Conservation (phyloP, 1,284 basidiomycete species). For the Fistulinella cinereoalba region DNA sequence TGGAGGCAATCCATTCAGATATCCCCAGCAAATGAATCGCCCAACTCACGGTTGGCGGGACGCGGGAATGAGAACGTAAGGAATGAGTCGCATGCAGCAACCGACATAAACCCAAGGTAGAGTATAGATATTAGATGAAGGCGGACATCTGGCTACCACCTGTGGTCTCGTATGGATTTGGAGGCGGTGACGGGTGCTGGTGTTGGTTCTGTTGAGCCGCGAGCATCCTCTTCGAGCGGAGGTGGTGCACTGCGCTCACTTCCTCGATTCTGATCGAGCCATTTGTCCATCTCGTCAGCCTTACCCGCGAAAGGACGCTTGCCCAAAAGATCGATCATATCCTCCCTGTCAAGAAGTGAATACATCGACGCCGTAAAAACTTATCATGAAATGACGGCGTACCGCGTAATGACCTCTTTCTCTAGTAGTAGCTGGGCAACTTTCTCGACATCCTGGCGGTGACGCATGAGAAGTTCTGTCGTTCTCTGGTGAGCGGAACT, state of each 20-base stretch:
- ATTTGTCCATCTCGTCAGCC: conserved; percentile 91
- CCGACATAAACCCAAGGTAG: too few relatives aligned
- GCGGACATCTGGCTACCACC: too few relatives aligned
- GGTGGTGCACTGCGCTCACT: conserved; percentile 55
- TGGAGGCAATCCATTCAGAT: too few relatives aligned
- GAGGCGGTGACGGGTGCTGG: conserved; percentile 54
- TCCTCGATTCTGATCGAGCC: conserved; percentile 74
- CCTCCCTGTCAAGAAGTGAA: conserved; percentile 51
- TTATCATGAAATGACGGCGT: conserved; percentile 11
- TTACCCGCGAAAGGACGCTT: conserved; percentile 78
- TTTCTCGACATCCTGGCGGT: conserved; percentile 90
- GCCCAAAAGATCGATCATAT: conserved; percentile 85
- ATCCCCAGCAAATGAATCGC: too few relatives aligned
- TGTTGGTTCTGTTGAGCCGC: conserved; percentile 41
- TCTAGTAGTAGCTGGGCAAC: conserved; percentile 87
- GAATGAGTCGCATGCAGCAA: background rate
- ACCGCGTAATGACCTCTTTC: conserved; percentile 95
- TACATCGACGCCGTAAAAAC: conserved; percentile 11
- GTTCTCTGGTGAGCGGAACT: conserved; percentile 86
- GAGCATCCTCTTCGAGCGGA: conserved; percentile 48
- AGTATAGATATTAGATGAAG: conserved; percentile 6
- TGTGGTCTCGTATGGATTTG: conserved; percentile 35
- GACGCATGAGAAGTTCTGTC: conserved; percentile 76
- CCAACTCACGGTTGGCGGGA: too few relatives aligned
- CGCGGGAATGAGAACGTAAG: too few relatives aligned